Conservation (phyloP, 352 stramenopile genomes). For the Phytophthora vignae region DNA sequence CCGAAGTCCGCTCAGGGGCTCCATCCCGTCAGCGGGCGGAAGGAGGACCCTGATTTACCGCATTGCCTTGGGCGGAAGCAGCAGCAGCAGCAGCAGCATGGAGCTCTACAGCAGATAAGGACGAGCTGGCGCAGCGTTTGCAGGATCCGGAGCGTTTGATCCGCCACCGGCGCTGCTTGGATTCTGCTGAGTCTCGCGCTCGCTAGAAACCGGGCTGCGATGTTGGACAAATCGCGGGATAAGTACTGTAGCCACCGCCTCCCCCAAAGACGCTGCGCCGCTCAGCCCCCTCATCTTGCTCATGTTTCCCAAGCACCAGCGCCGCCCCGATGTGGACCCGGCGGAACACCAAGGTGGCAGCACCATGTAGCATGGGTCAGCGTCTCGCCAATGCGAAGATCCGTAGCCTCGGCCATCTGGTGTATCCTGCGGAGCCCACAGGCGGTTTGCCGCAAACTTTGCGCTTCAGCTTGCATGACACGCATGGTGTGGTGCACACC, state of each 20-base stretch:
- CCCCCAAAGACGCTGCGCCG: slow-evolving; percentile 31
- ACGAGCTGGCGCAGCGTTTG: not conserved
- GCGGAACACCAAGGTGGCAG: not conserved
- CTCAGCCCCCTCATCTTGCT: slow-evolving; percentile 16
- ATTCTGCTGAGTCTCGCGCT: slow-evolving; percentile 4
- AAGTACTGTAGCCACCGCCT: slow-evolving; percentile 19
- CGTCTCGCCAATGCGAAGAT: slow-evolving; percentile 21
- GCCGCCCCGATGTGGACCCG: not conserved
- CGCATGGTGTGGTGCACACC: slow-evolving; percentile 14
- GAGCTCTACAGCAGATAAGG: too few relatives aligned
- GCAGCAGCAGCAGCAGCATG: too few relatives aligned
- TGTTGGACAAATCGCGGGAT: slow-evolving; percentile 38
- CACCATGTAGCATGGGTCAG: not conserved
- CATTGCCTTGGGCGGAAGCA: too few relatives aligned
- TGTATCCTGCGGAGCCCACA: not conserved
- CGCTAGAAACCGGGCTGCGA: slow-evolving; percentile 23
- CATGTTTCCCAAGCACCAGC: slow-evolving; percentile 25
- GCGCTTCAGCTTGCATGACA: not conserved
- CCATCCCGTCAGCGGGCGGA: slow-evolving; percentile 3
- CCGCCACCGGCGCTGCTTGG: slow-evolving; percentile 18
- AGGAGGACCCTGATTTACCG: slow-evolving; percentile 29
- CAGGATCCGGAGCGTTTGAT: slow-evolving; percentile 21
- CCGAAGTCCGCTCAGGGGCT: not conserved
- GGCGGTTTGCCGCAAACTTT: too few relatives aligned
- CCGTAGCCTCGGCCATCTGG: not conserved